phyloP scores from a whole-genome alignment of 163 green algal genomes.

The Scenedesmus sp. region DNA sequence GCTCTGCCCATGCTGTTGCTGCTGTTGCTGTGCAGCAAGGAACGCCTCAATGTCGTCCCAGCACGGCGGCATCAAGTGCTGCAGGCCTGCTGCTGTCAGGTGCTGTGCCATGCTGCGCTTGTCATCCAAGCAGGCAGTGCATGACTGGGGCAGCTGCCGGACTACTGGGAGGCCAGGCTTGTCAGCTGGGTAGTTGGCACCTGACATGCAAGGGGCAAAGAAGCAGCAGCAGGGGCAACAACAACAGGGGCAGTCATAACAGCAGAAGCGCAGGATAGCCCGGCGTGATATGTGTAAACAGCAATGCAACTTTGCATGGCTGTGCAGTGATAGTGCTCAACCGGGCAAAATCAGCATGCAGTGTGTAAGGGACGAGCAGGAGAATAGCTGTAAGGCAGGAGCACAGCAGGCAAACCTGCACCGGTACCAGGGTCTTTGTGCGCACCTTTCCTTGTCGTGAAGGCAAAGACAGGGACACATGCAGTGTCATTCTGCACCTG shows the following conservation, averaged over 20 bases:
- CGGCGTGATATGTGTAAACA: no score
- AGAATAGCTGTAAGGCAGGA: not conserved
- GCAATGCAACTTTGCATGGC: no score
- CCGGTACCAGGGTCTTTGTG: no score
- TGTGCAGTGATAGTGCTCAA: not conserved
- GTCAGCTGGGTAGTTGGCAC: conserved; percentile 27
- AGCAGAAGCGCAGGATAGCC: no score
- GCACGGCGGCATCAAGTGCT: conserved; percentile 6
- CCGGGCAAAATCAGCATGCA: no score
- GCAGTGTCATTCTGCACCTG: conserved; percentile 15
- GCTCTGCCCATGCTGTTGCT: not conserved
- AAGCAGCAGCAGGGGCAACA: not conserved
- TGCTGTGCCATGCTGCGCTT: conserved; percentile 29
- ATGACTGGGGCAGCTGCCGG: conserved; percentile 9
- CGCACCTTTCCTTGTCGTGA: conserved; percentile 17
- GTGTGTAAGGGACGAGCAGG: not conserved
- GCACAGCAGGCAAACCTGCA: not conserved
- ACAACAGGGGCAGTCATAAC: not conserved
- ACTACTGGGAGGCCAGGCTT: not conserved
- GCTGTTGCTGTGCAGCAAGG: not conserved
- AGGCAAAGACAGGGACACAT: conserved; percentile 17
- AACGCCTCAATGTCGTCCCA: not conserved
- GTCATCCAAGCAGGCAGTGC: conserved; percentile 23
- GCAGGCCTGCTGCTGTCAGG: not conserved
- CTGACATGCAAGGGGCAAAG: not conserved